These are phyloP conservation scores for Wickerhamiella sergipiensis DNA, from an alignment of 805 yeast species.

Conservation along the genomic window DNA sequence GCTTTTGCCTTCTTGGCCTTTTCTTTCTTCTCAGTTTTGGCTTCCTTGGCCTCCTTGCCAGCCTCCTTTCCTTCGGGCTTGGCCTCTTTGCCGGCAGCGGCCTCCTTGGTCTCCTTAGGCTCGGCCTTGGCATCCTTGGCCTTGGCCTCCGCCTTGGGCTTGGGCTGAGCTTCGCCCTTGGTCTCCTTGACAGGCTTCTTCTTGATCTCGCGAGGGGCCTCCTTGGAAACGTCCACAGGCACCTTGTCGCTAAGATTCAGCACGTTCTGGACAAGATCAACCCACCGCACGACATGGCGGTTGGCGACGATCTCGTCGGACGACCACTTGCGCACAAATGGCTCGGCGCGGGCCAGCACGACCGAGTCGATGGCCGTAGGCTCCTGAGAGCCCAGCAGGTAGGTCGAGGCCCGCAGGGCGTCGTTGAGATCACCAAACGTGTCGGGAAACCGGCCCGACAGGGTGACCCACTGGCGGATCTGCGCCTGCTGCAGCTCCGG, in stretches of 20 bases:
- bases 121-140: slow-evolving; percentile 25
- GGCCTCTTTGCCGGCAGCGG: slow-evolving; percentile 1
- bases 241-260: slow-evolving; percentile 43
- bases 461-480: slow-evolving; percentile 64
- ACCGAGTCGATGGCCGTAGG: slow-evolving; percentile 61
- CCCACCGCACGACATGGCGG: slow-evolving; percentile 91
- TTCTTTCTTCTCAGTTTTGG: slow-evolving; percentile 23
- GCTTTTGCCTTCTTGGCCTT: slow-evolving; percentile 40
- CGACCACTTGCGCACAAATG: slow-evolving; percentile 44
- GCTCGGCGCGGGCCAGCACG: slow-evolving; percentile 53
- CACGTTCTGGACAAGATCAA: slow-evolving; percentile 67
- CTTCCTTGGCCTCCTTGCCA: slow-evolving; percentile 30
- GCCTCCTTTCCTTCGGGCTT: slow-evolving; percentile 17
- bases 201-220: slow-evolving; percentile 55
- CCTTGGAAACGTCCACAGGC: slow-evolving; percentile 43
- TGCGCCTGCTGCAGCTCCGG: slow-evolving; percentile 47
- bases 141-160: slow-evolving; percentile 15
- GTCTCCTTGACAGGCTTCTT: slow-evolving; percentile 19
- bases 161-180: slow-evolving; percentile 4
- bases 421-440: slow-evolving; percentile 47
- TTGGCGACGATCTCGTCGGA: slow-evolving; percentile 43
- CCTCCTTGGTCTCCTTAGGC: slow-evolving; percentile 17
- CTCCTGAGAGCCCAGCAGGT: slow-evolving; percentile 44
- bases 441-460: slow-evolving; percentile 49
- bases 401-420: slow-evolving; percentile 54